Evolutionary conservation across 2,329 filamentous ascomycete species (phyloP).

Genomic region (Podosphaera aphanis): DNA sequence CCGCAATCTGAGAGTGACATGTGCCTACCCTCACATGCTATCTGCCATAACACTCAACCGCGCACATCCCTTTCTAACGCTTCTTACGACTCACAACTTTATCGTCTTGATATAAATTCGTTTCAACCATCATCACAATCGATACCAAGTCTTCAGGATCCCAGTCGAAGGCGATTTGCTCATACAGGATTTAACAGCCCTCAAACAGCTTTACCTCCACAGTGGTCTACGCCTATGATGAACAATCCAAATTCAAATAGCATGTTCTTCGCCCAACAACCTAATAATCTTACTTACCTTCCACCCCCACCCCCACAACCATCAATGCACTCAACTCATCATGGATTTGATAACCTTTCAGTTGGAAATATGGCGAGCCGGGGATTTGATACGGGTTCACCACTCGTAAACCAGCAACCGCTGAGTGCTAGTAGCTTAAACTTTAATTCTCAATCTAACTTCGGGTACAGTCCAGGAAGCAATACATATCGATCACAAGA

Average conservation of each 20-base stretch:
- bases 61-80: neutral
- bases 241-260: neutral
- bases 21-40: neutral
- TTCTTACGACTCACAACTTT: neutral
- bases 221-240: constrained; percentile 1
- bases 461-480: neutral
- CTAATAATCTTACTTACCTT: neutral
- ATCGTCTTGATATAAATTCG: neutral
- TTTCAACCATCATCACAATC: neutral
- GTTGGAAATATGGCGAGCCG: neutral
- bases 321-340: neutral
- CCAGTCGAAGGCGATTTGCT: neutral
- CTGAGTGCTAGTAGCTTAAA: neutral
- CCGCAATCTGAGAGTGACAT: constrained; percentile 1
- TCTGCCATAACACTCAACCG: neutral
- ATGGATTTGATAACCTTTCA: neutral
- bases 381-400: neutral
- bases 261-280: neutral
- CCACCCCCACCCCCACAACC: neutral
- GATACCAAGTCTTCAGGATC: constrained; percentile 1
- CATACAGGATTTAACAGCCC: neutral
- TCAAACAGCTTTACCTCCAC: neutral
- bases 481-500: neutral
- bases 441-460: neutral
- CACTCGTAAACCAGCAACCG: neutral